Conservation (phyloP, 192 early-diverging fungal species). For the Gryganskiella cystojenkinii region DNA sequence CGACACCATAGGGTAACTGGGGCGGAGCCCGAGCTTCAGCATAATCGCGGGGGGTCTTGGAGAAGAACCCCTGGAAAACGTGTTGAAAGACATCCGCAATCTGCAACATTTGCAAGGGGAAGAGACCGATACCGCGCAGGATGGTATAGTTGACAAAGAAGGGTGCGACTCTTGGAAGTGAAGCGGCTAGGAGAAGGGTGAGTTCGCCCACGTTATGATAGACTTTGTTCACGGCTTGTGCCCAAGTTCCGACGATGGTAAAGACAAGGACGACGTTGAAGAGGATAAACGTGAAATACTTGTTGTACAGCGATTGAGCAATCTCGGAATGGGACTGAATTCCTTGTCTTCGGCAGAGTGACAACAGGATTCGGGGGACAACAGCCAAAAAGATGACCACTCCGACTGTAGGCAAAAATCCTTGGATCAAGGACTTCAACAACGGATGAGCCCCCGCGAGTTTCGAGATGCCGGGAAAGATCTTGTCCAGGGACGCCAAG, state of each 20-base stretch:
- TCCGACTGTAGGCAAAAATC: constrained; percentile 77
- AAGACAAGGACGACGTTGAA: constrained; percentile 82
- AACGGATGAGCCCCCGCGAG: constrained; percentile 60
- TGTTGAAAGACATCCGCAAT: constrained; percentile 69
- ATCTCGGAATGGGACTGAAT: constrained; percentile 45
- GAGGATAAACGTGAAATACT: constrained; percentile 80
- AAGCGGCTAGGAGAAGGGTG: constrained; percentile 70
- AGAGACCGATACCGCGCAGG: constrained; percentile 75
- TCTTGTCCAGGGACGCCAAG: constrained; percentile 64
- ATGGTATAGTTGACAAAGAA: constrained; percentile 86
- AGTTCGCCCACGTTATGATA: constrained; percentile 71
- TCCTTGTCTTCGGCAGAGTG: constrained; percentile 38
- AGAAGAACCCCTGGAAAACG: constrained; percentile 65
- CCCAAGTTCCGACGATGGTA: constrained; percentile 76
- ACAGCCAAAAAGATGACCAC: constrained; percentile 77
- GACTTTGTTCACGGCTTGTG: constrained; percentile 72
- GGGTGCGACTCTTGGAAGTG: constrained; percentile 75
- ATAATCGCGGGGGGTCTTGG: constrained; percentile 84
- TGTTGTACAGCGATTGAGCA: constrained; percentile 49
- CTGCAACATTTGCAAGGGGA: constrained; percentile 78
- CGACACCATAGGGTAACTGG: constrained; percentile 76
- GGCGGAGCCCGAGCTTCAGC: constrained; percentile 77
- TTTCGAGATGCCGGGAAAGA: constrained; percentile 68
- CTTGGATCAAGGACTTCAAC: constrained; percentile 71
- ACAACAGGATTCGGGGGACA: constrained; percentile 73